Evolutionary conservation across 2,329 filamentous ascomycete genomes (phyloP), one percentile per base, ranked within the genome.

Genomic region (Penicillium sclerotiorum): DNA sequence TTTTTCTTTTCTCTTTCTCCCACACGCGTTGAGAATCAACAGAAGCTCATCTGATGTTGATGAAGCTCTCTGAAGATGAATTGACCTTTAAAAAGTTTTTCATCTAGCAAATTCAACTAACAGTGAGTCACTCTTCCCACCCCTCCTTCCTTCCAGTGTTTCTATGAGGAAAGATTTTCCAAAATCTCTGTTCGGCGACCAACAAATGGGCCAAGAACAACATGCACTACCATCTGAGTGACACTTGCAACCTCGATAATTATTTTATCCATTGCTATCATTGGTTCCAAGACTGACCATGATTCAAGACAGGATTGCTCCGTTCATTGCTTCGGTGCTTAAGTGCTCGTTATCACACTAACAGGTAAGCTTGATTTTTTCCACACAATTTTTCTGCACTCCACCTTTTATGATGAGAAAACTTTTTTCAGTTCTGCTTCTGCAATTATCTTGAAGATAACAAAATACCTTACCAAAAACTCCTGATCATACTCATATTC

Each of bases 361-460:
- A 12, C 17, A 38, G 48, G 55, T 60, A 59, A 52, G 54, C 52
- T 44, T 27, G 35, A 45, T 40, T 22, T 6, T 50, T 45, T 41
- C 12, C 20, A 8, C 15, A 18, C 33, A 17, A 17, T 17, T 15
- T 36, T 39, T 33, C 18, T 23, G 17, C 41, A 43, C 25, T 41
- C 38, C 18, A 21, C 44, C 35, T 45, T 38, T 32, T 27, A 25
- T 47, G 45, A 47, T 47, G 45, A 47, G 76, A 78, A 70, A 73
- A 75, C 60, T 71, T 71, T n/a, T 76, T 74, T 78, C 80, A 83
- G 80, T 83, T 83, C 80, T 83, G 80, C 80, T 83, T 80, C 80
- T 81, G 80, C 73, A 81, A 80, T 68, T 65, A 50, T 60, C 66
- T 79, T 82, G 80, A 80, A 78, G 80, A 82, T 68, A 80, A 74